These are phyloP conservation scores for Chrysosporium keratinophilum DNA, from an alignment of 2,329 filamentous ascomycete species.

Conservation along the genomic window DNA sequence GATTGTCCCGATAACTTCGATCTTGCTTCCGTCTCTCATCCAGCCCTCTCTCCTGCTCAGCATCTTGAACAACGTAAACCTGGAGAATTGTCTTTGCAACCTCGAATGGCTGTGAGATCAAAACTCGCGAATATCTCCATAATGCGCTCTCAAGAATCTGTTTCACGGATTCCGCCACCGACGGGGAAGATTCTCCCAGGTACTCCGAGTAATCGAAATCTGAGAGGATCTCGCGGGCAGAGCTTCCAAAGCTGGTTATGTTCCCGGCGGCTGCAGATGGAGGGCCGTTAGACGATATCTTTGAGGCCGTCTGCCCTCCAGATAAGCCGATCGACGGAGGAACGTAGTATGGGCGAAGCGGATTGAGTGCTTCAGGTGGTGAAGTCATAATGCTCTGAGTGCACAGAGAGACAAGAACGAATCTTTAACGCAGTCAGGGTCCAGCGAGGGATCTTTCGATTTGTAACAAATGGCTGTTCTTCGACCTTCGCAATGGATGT, in stretches of 20 bases:
- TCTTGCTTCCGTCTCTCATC: slow-evolving; percentile 24
- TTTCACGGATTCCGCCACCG: slow-evolving; percentile 62
- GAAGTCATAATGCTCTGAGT: slow-evolving; percentile 33
- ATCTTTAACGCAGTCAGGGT: background rate
- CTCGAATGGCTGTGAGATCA: slow-evolving; percentile 93
- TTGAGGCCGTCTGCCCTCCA: slow-evolving; percentile 29
- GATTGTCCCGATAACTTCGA: slow-evolving; percentile 22
- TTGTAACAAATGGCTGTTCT: background rate
- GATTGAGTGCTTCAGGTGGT: slow-evolving; percentile 46
- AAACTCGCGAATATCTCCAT: slow-evolving; percentile 82
- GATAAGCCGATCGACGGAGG: slow-evolving; percentile 56
- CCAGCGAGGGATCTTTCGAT: background rate
- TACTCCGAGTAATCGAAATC: slow-evolving; percentile 91
- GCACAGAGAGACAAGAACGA: background rate
- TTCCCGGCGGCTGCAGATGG: slow-evolving; percentile 31
- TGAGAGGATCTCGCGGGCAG: slow-evolving; percentile 74
- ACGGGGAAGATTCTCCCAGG: slow-evolving; percentile 64
- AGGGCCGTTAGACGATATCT: slow-evolving; percentile 29
- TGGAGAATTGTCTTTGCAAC: slow-evolving; percentile 91
- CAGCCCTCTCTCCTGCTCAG: slow-evolving; percentile 24
- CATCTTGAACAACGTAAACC: slow-evolving; percentile 47
- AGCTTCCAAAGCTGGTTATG: slow-evolving; percentile 44
- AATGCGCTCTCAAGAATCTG: slow-evolving; percentile 72
- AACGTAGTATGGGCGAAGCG: slow-evolving; percentile 51
- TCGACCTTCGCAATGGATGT: background rate